Evolutionary conservation across 345 rosid genomes (phyloP).

Genomic region (Punica granatum): DNA sequence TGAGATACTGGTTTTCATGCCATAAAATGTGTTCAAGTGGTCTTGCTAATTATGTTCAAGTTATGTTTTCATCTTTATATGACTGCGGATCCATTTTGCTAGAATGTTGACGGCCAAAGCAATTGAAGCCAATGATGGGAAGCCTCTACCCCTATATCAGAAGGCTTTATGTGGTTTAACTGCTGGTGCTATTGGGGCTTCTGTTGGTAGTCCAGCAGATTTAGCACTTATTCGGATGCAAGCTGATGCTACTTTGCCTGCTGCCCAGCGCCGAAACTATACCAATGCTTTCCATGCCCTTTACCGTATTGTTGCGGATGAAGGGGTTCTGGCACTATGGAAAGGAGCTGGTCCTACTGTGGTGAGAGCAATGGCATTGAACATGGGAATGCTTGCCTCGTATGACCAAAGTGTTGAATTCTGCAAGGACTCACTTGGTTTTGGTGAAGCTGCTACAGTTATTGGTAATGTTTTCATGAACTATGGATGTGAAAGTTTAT

Average conservation of each 20-base stretch:
- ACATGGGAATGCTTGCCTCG: constrained; percentile 99
- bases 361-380: constrained; percentile 98
- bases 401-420: constrained; percentile 95
- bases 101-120: constrained; percentile 93
- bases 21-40: background rate
- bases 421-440: constrained; percentile 63
- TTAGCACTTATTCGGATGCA: constrained; percentile 98
- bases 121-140: constrained; percentile 80
- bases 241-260: constrained; percentile 90
- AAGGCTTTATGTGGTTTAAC: constrained; percentile 97
- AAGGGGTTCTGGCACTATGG: constrained; percentile 96
- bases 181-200: constrained; percentile 98
- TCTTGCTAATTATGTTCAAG: background rate
- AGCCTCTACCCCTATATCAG: constrained; percentile 94
- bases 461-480: constrained; percentile 24
- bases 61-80: background rate
- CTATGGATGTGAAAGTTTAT: background rate
- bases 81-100: constrained; percentile 6
- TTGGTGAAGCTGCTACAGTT: constrained; percentile 63
- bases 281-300: constrained; percentile 97
- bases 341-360: constrained; percentile 99
- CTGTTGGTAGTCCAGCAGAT: constrained; percentile 91
- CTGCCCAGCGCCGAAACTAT: constrained; percentile 86
- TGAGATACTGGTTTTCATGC: background rate
- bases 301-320: constrained; percentile 67